Percentiles rank a stretch among this genome's conserved stretches.
Conservation (phyloP, 768 basidiomycete genomes). For the Mycena vitilis region DNA sequence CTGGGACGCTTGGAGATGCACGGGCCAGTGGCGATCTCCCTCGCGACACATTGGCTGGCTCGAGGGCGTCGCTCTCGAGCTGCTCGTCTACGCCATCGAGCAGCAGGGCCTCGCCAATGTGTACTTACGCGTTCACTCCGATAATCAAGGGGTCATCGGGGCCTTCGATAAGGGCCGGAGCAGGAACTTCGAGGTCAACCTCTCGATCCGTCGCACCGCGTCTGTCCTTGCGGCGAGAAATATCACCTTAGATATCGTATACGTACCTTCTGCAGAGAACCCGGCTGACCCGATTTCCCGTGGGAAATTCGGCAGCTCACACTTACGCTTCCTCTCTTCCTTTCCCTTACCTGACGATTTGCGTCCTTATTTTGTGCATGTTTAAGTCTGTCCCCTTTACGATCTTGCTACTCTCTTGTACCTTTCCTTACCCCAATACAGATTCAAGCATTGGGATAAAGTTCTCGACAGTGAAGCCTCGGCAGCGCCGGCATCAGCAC, state of each 20-base stretch:
- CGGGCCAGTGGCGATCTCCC: slow-evolving; percentile 26
- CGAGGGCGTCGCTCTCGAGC: slow-evolving; percentile 33
- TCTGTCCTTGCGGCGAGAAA: neutral
- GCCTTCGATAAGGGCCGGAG: slow-evolving; percentile 20
- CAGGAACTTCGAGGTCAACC: slow-evolving; percentile 25
- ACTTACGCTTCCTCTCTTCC: neutral
- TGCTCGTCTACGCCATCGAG: slow-evolving; percentile 22
- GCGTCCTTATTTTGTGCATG: neutral
- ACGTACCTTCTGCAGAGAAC: slow-evolving; percentile 27
- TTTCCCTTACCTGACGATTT: neutral
- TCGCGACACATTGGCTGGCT: slow-evolving; percentile 43
- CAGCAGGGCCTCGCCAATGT: slow-evolving; percentile 24
- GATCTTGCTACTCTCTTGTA: no score
- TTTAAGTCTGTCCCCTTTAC: neutral
- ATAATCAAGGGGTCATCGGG: slow-evolving; percentile 31
- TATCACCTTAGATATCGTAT: slow-evolving; percentile 21
- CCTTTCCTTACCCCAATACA: no score
- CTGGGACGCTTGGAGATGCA: slow-evolving; percentile 38
- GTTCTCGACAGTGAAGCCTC: no score
- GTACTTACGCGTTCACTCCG: slow-evolving; percentile 23
- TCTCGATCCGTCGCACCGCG: slow-evolving; percentile 19
- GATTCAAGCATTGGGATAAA: no score
- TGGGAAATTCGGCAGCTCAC: neutral
- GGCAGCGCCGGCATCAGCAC: neutral
- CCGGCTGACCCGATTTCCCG: slow-evolving; percentile 11